Evolutionary conservation across 2,329 filamentous ascomycete species (phyloP).

Genomic region (Sporothrix inflata): DNA sequence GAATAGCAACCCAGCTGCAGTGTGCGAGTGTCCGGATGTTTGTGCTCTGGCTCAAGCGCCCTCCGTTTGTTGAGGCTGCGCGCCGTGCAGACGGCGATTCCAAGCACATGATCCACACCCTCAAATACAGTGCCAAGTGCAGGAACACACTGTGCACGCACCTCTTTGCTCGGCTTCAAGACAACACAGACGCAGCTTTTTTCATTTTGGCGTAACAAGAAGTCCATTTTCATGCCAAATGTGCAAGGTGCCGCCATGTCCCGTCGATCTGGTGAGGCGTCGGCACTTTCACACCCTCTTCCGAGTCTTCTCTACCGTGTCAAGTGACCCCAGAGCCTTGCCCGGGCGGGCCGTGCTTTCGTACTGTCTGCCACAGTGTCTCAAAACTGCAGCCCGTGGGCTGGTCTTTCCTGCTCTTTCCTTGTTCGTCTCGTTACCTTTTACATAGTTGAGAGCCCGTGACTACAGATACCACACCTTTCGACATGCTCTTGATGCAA

Average conservation of each 20-base stretch:
- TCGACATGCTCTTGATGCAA: background rate
- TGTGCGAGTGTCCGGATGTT: background rate
- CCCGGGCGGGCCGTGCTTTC: background rate
- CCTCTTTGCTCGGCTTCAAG: background rate
- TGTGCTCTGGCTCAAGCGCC: too few relatives aligned
- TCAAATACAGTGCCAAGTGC: background rate
- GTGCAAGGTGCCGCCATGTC: background rate
- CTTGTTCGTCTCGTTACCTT: background rate
- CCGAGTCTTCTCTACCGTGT: background rate
- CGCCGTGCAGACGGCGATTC: background rate
- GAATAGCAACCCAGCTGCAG: constrained; percentile 10
- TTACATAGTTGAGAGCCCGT: background rate
- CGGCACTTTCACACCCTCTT: background rate
- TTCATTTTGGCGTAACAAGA: background rate
- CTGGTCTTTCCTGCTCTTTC: constrained; percentile 6
- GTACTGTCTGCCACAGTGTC: constrained; percentile 20
- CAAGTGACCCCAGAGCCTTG: constrained; percentile 13
- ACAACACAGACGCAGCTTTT: background rate
- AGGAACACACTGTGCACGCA: too few relatives aligned
- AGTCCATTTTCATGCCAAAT: background rate
- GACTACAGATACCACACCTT: background rate
- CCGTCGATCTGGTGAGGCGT: background rate
- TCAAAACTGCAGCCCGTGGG: background rate
- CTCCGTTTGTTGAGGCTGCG: too few relatives aligned
- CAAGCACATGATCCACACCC: background rate